Evolutionary conservation across 148 eudicot genomes (phyloP), one percentile per base, ranked within the genome.

Genomic region (Nyssa sinensis): DNA sequence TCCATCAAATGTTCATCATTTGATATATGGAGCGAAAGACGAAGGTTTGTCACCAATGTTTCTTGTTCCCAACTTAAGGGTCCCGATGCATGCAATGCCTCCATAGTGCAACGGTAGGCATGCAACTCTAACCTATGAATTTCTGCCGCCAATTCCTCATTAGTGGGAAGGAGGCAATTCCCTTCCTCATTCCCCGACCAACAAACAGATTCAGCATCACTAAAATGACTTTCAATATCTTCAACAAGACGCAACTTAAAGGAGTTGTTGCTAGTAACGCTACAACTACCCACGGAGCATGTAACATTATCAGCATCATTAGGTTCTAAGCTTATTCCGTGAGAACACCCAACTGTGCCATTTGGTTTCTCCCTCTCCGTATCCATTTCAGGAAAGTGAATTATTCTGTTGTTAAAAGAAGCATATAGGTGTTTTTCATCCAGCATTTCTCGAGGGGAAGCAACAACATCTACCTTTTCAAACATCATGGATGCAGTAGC

Each of bases 51-150:
- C 83, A 89, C 77, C 77, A 86, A 73, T 27, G 83, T 79, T 85
- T 89, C 90, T 35, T 84, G 86, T 77, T 89, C 93, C 93, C 93
- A 89, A 84, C 87, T 89, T 81, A 89, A 78, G 33, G 92, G 90
- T 71, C 92, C 92, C 37, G 88, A 84, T 66, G 90, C 92, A 83
- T 84, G 84, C 75, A 86, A 84, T 70, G 90, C 88, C 80, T 81
- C 85, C 69, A 89, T 75, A 41, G 84, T 85, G 76, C 84, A 70
- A 71, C 84, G 87, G 72, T 89, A 89, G 70, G 90, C 90, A 83
- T 85, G 90, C 80, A 89, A 83, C 82, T 89, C 93, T 83, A 89
- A 77, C 83, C 88, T 85, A 84, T 86, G 93, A 64, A 85, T 75
- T 80, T 80, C 83, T 64, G 79, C 84, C 19, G 74, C 69, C 79